Evolutionary conservation across 2,329 filamentous ascomycete species (phyloP).

Genomic region (Venturia oleaginea): DNA sequence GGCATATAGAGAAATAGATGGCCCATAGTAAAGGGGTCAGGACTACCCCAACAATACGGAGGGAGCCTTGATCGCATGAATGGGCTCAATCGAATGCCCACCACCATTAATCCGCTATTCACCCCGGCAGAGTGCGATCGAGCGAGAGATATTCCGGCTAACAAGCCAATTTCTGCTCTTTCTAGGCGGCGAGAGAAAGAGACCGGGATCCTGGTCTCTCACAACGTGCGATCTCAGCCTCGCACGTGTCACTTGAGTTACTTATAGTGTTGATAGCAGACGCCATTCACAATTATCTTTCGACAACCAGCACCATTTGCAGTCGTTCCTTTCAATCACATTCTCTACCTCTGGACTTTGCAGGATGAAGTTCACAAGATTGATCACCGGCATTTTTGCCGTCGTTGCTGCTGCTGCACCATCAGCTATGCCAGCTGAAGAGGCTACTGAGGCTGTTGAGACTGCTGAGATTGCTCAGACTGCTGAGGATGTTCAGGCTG

Average conservation of each 20-base stretch:
- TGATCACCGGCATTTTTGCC: background rate
- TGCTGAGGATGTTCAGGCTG: background rate
- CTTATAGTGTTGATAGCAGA: background rate
- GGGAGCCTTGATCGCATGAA: background rate
- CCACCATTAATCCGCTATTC: background rate
- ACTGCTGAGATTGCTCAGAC: background rate
- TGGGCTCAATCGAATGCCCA: background rate
- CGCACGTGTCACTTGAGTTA: too few relatives aligned
- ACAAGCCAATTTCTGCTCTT: background rate
- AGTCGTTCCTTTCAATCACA: constrained; percentile 1
- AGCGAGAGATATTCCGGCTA: background rate
- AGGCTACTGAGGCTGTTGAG: background rate
- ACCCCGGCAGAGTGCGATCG: background rate
- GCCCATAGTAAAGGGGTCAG: background rate
- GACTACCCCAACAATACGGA: background rate
- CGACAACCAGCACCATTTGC: background rate
- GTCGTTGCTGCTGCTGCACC: constrained; percentile 4
- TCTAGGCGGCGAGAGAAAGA: background rate
- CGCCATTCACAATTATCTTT: background rate
- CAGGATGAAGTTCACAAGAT: constrained; percentile 9
- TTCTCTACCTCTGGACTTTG: background rate
- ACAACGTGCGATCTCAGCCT: background rate
- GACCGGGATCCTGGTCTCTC: background rate
- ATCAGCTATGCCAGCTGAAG: background rate
- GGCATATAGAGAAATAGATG: constrained; percentile 3